A percentile compares a stretch with the other conserved stretches of the same genome.
Evolutionary conservation across 805 yeast species (phyloP).

Genomic region (Kockiozyma suomiensis): DNA sequence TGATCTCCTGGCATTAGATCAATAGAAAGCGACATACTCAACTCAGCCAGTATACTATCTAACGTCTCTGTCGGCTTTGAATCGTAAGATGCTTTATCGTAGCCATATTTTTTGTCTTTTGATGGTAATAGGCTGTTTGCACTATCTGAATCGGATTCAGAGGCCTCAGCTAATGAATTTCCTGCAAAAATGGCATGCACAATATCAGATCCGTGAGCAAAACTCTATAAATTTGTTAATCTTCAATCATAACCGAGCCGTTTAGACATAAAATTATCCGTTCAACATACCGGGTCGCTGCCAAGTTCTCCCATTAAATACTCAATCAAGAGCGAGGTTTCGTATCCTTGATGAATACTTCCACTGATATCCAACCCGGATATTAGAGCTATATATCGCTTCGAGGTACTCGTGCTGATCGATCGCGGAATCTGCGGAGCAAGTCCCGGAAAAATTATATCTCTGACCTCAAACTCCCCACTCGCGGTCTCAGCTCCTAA

Average conservation of each 20-base stretch:
- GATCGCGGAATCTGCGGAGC: conserved; percentile 54
- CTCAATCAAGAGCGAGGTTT: conserved; percentile 63
- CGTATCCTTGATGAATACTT: conserved; percentile 48
- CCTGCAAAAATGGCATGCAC: conserved; percentile 72
- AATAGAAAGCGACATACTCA: conserved; percentile 65
- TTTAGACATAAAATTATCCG: background rate
- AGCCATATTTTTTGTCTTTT: conserved; percentile 26
- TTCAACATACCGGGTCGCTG: conserved; percentile 35
- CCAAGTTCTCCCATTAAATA: conserved; percentile 73
- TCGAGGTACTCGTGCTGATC: conserved; percentile 6
- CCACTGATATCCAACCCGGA: conserved; percentile 73
- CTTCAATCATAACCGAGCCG: too few relatives aligned
- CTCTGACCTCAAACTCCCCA: conserved; percentile 83
- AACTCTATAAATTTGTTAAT: conserved; percentile 28
- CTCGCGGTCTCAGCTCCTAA: conserved; percentile 82
- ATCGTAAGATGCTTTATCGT: conserved; percentile 26
- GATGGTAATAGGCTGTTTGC: conserved; percentile 25
- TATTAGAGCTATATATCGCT: conserved; percentile 60
- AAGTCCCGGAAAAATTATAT: conserved; percentile 68
- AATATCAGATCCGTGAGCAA: conserved; percentile 38
- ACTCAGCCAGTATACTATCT: conserved; percentile 59
- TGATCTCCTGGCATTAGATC: conserved; percentile 79
- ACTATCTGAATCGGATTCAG: conserved; percentile 5
- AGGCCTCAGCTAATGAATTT: conserved; percentile 53
- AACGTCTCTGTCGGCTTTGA: conserved; percentile 43